Evolutionary conservation across 805 yeast genomes (phyloP).

Genomic region (Wickerhamomyces chaumierensis): DNA sequence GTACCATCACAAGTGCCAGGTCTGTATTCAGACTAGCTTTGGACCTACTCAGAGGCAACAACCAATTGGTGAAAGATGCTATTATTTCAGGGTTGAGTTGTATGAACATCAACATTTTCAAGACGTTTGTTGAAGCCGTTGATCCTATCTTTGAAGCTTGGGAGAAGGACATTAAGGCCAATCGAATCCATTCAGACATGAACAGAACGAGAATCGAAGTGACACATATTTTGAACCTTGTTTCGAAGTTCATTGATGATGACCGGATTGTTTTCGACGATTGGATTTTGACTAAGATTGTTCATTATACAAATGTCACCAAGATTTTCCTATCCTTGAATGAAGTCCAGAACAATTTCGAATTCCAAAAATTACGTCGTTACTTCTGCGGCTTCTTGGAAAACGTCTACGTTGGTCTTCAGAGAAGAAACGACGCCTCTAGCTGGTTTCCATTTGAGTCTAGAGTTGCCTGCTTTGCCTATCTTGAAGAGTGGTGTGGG

Average conservation of each 20-base stretch:
- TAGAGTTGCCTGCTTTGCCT: constrained; percentile 70
- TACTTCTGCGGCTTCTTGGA: constrained; percentile 79
- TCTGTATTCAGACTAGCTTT: constrained; percentile 81
- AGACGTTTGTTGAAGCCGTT: constrained; percentile 66
- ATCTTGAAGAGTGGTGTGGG: constrained; percentile 91
- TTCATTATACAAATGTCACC: constrained; percentile 48
- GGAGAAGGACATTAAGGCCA: constrained; percentile 33
- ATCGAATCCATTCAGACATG: constrained; percentile 22
- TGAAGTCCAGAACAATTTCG: constrained; percentile 50
- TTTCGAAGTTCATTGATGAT: constrained; percentile 49
- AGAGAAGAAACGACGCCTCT: constrained; percentile 28
- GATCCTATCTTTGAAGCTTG: constrained; percentile 48
- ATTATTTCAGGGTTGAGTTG: constrained; percentile 84
- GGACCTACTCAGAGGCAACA: constrained; percentile 66
- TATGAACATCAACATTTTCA: constrained; percentile 81
- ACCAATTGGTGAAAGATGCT: constrained; percentile 67
- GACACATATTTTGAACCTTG: constrained; percentile 63
- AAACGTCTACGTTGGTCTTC: constrained; percentile 50
- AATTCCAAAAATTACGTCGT: constrained; percentile 66
- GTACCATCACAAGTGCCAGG: constrained; percentile 84
- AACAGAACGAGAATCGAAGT: constrained; percentile 58
- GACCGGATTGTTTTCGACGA: constrained; percentile 48
- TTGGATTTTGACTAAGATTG: constrained; percentile 54
- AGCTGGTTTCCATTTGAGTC: constrained; percentile 80
- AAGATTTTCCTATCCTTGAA: constrained; percentile 48